These are phyloP conservation scores for Haplosporangium sp. DNA, from an alignment of 371 early-diverging fungal genomes.

Conservation along the genomic window DNA sequence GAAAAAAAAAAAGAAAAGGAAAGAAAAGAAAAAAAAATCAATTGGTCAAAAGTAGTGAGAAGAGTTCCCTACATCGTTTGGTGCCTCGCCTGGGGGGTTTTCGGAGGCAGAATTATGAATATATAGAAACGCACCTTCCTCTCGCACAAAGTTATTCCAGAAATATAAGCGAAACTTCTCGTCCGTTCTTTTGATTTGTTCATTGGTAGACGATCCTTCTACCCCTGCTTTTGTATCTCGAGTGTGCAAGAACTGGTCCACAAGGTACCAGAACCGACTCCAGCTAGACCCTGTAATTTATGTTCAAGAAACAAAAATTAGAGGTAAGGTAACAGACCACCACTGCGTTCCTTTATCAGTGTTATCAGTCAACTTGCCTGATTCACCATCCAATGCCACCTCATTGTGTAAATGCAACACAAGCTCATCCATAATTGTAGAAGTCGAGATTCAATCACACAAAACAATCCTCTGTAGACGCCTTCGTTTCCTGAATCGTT, in stretches of 20 bases:
- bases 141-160: slow-evolving; percentile 46
- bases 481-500: background rate
- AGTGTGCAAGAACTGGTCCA: slow-evolving; percentile 25
- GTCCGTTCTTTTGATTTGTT: slow-evolving; percentile 12
- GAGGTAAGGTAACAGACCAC: no score
- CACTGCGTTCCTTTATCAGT: no score
- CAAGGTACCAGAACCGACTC: slow-evolving; percentile 48
- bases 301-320: no score
- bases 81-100: background rate
- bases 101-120: background rate
- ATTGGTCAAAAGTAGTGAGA: background rate
- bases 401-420: slow-evolving; percentile 45
- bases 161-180: slow-evolving; percentile 43
- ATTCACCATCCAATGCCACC: slow-evolving; percentile 48
- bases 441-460: background rate
- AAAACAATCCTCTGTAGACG: no score
- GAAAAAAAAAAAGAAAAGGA: background rate
- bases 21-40: background rate
- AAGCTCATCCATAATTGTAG: slow-evolving; percentile 39
- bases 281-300: slow-evolving; percentile 13
- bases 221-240: background rate
- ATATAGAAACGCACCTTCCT: slow-evolving; percentile 32
- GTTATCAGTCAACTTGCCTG: slow-evolving; percentile 20
- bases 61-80: slow-evolving; percentile 11
- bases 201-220: background rate